These are phyloP conservation scores for Taphrina betulina DNA, from an alignment of 1,139 yeast genomes.

Conservation along the genomic window DNA sequence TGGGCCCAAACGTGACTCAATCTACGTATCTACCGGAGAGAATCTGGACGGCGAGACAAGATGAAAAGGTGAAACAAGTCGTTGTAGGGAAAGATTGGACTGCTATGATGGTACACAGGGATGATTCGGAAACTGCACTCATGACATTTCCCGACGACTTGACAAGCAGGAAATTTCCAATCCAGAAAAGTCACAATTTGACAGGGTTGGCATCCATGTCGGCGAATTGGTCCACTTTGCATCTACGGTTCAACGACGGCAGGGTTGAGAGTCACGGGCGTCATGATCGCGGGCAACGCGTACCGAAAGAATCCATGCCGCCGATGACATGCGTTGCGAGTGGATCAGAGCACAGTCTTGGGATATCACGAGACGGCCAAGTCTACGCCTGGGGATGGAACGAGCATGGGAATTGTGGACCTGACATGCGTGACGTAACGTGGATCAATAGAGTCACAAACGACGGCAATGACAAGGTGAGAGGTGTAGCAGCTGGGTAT, in stretches of 20 bases:
- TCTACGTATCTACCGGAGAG: slow-evolving; percentile 7
- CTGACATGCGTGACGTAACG: slow-evolving; percentile 19
- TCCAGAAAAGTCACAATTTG: background rate
- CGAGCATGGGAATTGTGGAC: slow-evolving; percentile 95
- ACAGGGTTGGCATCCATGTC: slow-evolving; percentile 25
- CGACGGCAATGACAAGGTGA: background rate
- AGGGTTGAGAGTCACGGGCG: slow-evolving; percentile 62
- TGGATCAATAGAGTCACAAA: background rate
- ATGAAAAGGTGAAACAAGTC: background rate
- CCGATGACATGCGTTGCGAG: slow-evolving; percentile 45
- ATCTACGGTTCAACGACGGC: slow-evolving; percentile 45
- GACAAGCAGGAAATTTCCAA: too few species aligned
- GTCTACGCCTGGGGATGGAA: slow-evolving; percentile 97
- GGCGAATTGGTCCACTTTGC: slow-evolving; percentile 76
- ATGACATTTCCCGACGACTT: background rate
- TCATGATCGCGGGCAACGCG: slow-evolving; percentile 70
- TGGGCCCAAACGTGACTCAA: slow-evolving; percentile 43
- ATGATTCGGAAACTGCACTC: background rate
- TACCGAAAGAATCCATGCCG: slow-evolving; percentile 41
- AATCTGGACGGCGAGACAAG: background rate
- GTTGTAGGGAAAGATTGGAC: slow-evolving; percentile 30
- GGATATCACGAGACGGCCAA: slow-evolving; percentile 43
- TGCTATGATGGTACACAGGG: slow-evolving; percentile 7
- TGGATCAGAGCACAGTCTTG: slow-evolving; percentile 88
- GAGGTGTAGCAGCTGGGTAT: slow-evolving; percentile 30